Percentiles rank a stretch among this genome's conserved stretches.
phyloP scores from a whole-genome alignment of 148 eudicot genomes.

The Bassia scoparia region DNA sequence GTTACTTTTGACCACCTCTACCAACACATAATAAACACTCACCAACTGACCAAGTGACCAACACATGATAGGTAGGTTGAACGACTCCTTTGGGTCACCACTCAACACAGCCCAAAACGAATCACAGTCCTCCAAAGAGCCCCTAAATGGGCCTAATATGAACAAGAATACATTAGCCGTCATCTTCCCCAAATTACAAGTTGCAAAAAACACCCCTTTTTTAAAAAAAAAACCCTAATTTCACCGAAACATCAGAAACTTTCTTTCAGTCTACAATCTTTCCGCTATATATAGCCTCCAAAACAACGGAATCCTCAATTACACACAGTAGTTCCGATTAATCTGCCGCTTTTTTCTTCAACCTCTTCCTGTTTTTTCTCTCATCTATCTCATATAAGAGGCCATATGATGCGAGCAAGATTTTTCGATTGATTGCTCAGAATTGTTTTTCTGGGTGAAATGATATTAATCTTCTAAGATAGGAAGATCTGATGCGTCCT shows the following conservation, averaged over 20 bases:
- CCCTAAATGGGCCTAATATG: not conserved
- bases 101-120: too few relatives aligned
- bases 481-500: conserved; percentile 60
- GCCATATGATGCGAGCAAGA: conserved; percentile 30
- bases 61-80: too few relatives aligned
- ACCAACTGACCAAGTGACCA: too few relatives aligned
- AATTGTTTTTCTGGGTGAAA: conserved; percentile 24
- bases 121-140: too few relatives aligned
- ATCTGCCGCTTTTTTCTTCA: not conserved
- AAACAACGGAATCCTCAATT: not conserved
- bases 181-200: not conserved
- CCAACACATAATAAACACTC: too few relatives aligned
- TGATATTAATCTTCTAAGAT: conserved; percentile 23
- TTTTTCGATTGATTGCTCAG: conserved; percentile 21
- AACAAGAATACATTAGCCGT: not conserved
- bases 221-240: not conserved
- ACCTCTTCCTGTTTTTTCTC: not conserved
- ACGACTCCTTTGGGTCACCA: too few relatives aligned
- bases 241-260: too few relatives aligned
- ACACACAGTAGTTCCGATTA: not conserved
- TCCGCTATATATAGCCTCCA: not conserved
- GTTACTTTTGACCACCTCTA: too few relatives aligned
- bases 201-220: not conserved
- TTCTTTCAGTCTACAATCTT: not conserved
- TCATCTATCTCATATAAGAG: not conserved